Conservation (phyloP, 1,284 basidiomycete genomes). For the Microbotryum lychnidis-dioicae region DNA sequence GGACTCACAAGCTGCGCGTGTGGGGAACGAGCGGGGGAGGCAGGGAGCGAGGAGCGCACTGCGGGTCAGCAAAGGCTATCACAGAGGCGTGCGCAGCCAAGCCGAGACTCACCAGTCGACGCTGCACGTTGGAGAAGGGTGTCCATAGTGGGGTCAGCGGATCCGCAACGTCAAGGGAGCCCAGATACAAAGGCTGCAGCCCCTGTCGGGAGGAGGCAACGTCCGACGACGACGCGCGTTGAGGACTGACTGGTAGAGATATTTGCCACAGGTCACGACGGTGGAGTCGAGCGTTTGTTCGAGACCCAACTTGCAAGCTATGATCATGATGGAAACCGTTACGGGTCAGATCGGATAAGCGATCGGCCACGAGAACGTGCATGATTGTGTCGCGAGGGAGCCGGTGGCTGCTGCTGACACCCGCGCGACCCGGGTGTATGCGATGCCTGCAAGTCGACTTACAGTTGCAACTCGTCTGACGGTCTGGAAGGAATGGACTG, state of each 20-base stretch:
- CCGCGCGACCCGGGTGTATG: not conserved
- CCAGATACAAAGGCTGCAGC: not conserved
- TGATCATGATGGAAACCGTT: too few species aligned
- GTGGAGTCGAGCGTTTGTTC: slow-evolving; percentile 31
- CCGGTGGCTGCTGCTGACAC: not conserved
- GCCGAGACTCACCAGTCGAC: slow-evolving; percentile 24
- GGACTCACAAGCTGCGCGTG: slow-evolving; percentile 6
- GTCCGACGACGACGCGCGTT: not conserved
- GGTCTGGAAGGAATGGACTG: too few species aligned
- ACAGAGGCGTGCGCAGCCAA: not conserved
- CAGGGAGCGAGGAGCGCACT: not conserved
- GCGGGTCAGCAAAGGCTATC: not conserved
- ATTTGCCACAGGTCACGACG: slow-evolving; percentile 33
- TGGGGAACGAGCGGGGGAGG: not conserved
- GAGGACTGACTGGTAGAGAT: slow-evolving; percentile 29
- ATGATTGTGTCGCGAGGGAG: not conserved
- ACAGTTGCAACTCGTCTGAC: too few species aligned
- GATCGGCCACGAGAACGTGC: too few species aligned
- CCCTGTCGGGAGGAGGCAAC: not conserved
- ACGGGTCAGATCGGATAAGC: too few species aligned
- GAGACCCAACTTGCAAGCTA: slow-evolving; percentile 28
- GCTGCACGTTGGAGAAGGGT: not conserved
- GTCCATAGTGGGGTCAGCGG: not conserved
- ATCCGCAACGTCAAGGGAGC: not conserved
- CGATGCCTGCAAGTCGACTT: too few species aligned